phyloP scores from a whole-genome alignment of 2,329 filamentous ascomycete species.

The Xylariaceae sp. region DNA sequence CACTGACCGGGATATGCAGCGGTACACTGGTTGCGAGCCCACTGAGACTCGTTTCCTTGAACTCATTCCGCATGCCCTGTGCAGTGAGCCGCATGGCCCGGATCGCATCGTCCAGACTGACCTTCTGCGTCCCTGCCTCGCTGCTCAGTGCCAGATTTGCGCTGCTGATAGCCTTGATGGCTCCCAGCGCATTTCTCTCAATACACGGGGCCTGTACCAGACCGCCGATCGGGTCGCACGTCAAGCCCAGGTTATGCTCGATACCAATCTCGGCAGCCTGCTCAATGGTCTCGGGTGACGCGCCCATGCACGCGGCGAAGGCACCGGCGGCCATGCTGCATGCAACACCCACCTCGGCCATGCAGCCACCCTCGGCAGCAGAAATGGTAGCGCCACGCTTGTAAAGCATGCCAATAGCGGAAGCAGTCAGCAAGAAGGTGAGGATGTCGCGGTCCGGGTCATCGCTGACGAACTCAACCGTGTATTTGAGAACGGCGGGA shows the following conservation, averaged over 20 bases:
- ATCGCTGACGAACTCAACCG: conserved; percentile 46
- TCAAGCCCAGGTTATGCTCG: conserved; percentile 47
- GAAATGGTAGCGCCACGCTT: conserved; percentile 49
- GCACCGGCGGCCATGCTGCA: conserved; percentile 49
- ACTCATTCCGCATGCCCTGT: conserved; percentile 48
- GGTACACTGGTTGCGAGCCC: conserved; percentile 47
- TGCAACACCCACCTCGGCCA: conserved; percentile 50
- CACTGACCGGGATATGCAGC: conserved; percentile 46
- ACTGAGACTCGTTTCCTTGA: conserved; percentile 49
- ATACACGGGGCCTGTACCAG: conserved; percentile 49
- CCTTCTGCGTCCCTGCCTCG: conserved; percentile 40
- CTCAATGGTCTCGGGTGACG: conserved; percentile 45
- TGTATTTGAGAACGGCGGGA: conserved; percentile 47
- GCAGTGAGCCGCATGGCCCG: conserved; percentile 47
- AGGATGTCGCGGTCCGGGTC: conserved; percentile 44
- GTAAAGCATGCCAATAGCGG: conserved; percentile 49
- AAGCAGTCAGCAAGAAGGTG: conserved; percentile 44
- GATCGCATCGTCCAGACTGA: conserved; percentile 46
- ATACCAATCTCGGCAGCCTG: conserved; percentile 50
- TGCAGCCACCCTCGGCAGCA: conserved; percentile 47
- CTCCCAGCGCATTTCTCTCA: conserved; percentile 46
- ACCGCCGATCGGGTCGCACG: conserved; percentile 47
- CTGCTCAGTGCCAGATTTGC: conserved; percentile 45
- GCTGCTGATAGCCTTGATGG: conserved; percentile 47
- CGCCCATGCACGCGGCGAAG: conserved; percentile 48